Evolutionary conservation across 306 rosid genomes (phyloP).

Genomic region (Canavalia gladiata): DNA sequence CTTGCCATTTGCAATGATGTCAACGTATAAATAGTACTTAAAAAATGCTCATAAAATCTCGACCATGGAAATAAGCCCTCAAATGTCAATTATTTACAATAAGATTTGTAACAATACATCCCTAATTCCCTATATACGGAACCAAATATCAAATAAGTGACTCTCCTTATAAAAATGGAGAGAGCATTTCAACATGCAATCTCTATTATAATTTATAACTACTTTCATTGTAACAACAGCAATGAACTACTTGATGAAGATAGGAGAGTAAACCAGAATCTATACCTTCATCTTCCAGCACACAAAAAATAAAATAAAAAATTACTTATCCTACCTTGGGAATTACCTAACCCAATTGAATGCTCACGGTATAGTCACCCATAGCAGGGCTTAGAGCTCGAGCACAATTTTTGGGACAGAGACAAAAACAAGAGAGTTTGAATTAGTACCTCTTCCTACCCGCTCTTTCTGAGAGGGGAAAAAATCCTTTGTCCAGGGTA

Average conservation of each 20-base stretch:
- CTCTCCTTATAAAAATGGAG: not conserved
- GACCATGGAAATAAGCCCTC: slow-evolving; percentile 25
- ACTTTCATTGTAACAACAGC: slow-evolving; percentile 1
- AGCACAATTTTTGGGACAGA: slow-evolving; percentile 13
- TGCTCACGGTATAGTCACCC: slow-evolving; percentile 29
- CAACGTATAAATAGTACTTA: not conserved
- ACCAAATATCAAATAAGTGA: slow-evolving; percentile 15
- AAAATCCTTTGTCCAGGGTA: not conserved
- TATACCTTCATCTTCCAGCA: not conserved
- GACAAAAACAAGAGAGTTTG: not conserved
- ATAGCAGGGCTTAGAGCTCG: slow-evolving; percentile 3
- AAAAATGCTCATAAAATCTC: not conserved
- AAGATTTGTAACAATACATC: not conserved
- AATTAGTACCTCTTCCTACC: slow-evolving; percentile 1
- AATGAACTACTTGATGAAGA: slow-evolving; percentile 16
- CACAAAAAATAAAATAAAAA: not conserved
- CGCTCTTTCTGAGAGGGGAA: not conserved
- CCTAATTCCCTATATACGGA: not conserved
- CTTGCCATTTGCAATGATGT: not conserved
- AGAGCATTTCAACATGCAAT: slow-evolving; percentile 21
- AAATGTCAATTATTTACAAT: slow-evolving; percentile 19
- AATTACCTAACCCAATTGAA: slow-evolving; percentile 23
- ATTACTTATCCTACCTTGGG: not conserved
- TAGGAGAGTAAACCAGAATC: not conserved
- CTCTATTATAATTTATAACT: not conserved